Base-by-base conservation (phyloP, 1,284 basidiomycete species). In the Austroboletus novae-zelandiae region DNA sequence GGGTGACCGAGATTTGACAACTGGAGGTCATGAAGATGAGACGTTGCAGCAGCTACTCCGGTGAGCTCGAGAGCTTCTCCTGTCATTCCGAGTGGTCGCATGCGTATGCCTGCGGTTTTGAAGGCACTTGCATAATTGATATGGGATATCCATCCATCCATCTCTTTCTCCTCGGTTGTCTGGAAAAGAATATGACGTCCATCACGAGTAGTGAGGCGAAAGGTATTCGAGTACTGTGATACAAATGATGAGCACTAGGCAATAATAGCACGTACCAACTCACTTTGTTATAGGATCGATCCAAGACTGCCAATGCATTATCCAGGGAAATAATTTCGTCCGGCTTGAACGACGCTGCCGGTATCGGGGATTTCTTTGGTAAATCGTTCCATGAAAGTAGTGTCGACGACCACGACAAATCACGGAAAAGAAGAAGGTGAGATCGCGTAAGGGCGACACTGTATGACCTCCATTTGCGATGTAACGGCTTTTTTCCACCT, bases 101-200 rank as follows among this genome's bases (percentile, higher is more conserved):
- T 94, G 42, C 84, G 80, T 40, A 98, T 77, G n/a, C 88, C 89
- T 9, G 84, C 80, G 2, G 90, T 85, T 69, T 88, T 93, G 80
- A 98, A 98, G 9, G 91, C 79, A 53, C 92, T 89, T 8, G 93
- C 94, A 66, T 97, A 98, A 71, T 99, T 99, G 67, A 99, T 94
- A 40, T 83, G 79, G 31, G 88, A 80, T 57, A 98, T 86, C 96
- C 96, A 99, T 56, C 89, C 83, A 65, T 96, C 91, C 77, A 94
- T 81, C 56, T 95, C 90, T 44, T 74, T 70, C 58, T 89, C 86
- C 60, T 82, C 78, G 11, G 76, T 66, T 5, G 90, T 80, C 64
- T 94, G 91, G 40, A 98, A 74, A 29, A 98, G 80, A 56, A 88
- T 84, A 57, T 95, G 90, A 2, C 89, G 85, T 15, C 88, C 84